These are phyloP conservation scores for Rubia peregrina DNA, from an alignment of 305 asterid genomes.

Conservation along the genomic window DNA sequence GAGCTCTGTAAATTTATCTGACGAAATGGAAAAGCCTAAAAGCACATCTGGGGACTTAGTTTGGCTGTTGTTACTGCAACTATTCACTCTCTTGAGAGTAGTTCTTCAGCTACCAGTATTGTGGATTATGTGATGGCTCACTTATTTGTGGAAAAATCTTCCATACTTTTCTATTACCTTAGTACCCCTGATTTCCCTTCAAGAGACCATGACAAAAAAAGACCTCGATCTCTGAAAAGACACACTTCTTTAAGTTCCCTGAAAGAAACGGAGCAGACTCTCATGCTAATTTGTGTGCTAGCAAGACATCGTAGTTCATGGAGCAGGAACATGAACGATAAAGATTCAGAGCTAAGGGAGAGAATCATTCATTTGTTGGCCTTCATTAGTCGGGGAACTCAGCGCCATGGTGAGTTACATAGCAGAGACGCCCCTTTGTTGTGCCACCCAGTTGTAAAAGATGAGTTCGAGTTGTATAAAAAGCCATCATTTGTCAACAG, in stretches of 20 bases:
- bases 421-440: slow-evolving; percentile 46
- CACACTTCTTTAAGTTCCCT: slow-evolving; percentile 57
- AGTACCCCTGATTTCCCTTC: slow-evolving; percentile 75
- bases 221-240: slow-evolving; percentile 65
- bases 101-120: slow-evolving; percentile 29
- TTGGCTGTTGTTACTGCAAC: slow-evolving; percentile 74
- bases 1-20: slow-evolving; percentile 30
- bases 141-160: slow-evolving; percentile 73
- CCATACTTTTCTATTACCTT: slow-evolving; percentile 56
- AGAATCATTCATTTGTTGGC: slow-evolving; percentile 78
- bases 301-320: slow-evolving; percentile 67
- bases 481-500: slow-evolving; percentile 67
- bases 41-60: slow-evolving; percentile 80
- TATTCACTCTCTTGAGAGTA: slow-evolving; percentile 70
- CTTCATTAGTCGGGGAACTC: slow-evolving; percentile 75
- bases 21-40: slow-evolving; percentile 46
- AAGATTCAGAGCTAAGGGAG: slow-evolving; percentile 79
- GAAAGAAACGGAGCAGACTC: slow-evolving; percentile 67
- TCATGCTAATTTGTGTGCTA: slow-evolving; percentile 64
- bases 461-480: slow-evolving; percentile 73
- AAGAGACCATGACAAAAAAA: slow-evolving; percentile 62
- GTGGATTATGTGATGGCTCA: slow-evolving; percentile 72
- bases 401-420: slow-evolving; percentile 59
- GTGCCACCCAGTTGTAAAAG: slow-evolving; percentile 60
- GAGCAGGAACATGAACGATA: slow-evolving; percentile 59